Percentiles rank a stretch among this genome's conserved stretches.
These are phyloP conservation scores for Fraxinus excelsior DNA, from an alignment of 257 asterid species.

Conservation along the genomic window DNA sequence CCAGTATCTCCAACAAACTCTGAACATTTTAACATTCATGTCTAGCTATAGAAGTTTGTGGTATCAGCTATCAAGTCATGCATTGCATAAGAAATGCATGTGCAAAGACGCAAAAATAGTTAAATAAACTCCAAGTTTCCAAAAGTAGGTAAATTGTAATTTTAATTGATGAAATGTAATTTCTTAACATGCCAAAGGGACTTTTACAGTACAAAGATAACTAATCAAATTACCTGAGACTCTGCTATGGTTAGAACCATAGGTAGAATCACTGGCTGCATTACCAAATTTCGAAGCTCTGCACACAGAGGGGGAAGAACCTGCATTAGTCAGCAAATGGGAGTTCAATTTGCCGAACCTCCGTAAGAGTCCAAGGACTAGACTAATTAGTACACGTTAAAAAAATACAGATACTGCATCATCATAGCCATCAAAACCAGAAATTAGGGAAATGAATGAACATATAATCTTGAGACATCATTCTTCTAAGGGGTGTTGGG, in stretches of 20 bases:
- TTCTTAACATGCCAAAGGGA: slow-evolving; percentile 22
- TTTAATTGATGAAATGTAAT: neutral
- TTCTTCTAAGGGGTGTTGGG: slow-evolving; percentile 5
- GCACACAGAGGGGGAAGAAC: slow-evolving; percentile 99
- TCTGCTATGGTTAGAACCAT: slow-evolving; percentile 99
- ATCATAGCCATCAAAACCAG: slow-evolving; percentile 16
- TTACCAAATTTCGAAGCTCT: slow-evolving; percentile 95
- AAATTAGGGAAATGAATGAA: slow-evolving; percentile 6
- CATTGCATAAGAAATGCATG: neutral
- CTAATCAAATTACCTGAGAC: slow-evolving; percentile 68
- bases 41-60: too few relatives aligned
- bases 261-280: slow-evolving; percentile 99
- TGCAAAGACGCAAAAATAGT: neutral
- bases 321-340: slow-evolving; percentile 42
- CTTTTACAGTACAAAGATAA: slow-evolving; percentile 26
- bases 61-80: too few relatives aligned
- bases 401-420: slow-evolving; percentile 15
- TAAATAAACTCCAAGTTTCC: neutral
- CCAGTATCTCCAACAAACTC: too few relatives aligned
- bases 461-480: slow-evolving; percentile 18
- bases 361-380: slow-evolving; percentile 28
- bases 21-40: too few relatives aligned
- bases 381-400: slow-evolving; percentile 5
- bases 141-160: neutral
- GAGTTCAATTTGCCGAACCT: slow-evolving; percentile 24